Conservation (phyloP, 1,284 basidiomycete species). For the Leccinum pallidistipes region DNA sequence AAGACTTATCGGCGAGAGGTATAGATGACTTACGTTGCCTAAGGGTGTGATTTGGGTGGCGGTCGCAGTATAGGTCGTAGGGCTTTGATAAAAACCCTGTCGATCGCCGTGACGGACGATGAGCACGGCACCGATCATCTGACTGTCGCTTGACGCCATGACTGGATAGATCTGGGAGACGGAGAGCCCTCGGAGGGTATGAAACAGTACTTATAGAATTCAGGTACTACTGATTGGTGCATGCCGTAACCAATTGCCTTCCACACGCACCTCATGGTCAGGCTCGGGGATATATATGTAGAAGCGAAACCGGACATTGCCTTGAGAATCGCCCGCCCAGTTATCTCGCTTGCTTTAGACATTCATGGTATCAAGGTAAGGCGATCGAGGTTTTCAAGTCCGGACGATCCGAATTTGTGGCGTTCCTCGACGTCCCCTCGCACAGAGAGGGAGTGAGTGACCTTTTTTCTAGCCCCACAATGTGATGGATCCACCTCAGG, state of each 20-base stretch:
- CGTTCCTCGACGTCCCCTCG: too few relatives aligned
- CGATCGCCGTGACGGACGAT: slow-evolving; percentile 67
- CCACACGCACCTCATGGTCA: background rate
- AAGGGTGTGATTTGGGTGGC: slow-evolving; percentile 74
- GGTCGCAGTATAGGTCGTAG: slow-evolving; percentile 62
- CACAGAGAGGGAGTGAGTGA: too few relatives aligned
- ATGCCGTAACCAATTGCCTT: background rate
- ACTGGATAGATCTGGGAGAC: background rate
- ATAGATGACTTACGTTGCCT: slow-evolving; percentile 54
- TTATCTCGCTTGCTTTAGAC: background rate
- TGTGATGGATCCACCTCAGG: background rate
- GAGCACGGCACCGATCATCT: slow-evolving; percentile 56
- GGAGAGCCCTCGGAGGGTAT: background rate
- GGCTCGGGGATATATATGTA: too few relatives aligned
- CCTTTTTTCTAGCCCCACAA: background rate
- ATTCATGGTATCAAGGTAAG: background rate
- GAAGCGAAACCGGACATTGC: background rate
- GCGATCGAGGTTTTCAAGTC: background rate
- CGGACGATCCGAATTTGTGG: too few relatives aligned
- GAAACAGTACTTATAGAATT: too few relatives aligned
- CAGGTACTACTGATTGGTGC: too few relatives aligned
- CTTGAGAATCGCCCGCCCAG: background rate
- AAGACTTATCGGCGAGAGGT: background rate
- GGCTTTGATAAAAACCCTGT: slow-evolving; percentile 62
- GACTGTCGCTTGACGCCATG: slow-evolving; percentile 21